Conservation (phyloP, 768 basidiomycete genomes). For the Kwoniella newhampshirensis region DNA sequence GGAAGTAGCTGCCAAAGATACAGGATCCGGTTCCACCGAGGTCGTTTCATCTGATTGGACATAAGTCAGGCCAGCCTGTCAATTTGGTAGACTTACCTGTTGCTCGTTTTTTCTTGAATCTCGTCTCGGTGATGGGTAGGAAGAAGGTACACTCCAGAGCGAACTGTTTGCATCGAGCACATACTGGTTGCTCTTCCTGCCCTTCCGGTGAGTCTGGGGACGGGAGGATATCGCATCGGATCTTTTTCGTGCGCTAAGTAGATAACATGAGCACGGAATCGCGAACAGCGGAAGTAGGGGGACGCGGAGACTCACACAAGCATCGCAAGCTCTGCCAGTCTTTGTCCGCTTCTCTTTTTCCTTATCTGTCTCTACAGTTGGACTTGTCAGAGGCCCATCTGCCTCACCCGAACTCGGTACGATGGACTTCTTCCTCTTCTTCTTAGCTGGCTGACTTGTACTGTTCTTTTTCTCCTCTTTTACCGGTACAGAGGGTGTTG, state of each 20-base stretch:
- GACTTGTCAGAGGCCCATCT: neutral
- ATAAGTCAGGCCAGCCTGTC: no score
- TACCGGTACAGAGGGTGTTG: neutral
- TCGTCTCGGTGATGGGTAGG: slow-evolving; percentile 95
- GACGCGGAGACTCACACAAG: slow-evolving; percentile 38
- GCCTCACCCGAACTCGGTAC: neutral
- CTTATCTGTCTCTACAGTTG: slow-evolving; percentile 7
- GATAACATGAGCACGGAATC: slow-evolving; percentile 5
- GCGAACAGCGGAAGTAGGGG: neutral
- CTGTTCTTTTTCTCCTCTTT: neutral
- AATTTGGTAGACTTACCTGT: slow-evolving; percentile 63
- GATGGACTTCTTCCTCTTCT: slow-evolving; percentile 17
- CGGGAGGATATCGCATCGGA: slow-evolving; percentile 72
- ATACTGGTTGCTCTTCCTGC: slow-evolving; percentile 62
- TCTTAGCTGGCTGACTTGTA: neutral
- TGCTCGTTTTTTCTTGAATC: slow-evolving; percentile 93
- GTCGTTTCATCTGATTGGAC: no score
- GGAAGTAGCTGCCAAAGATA: no score
- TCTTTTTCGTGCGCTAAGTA: slow-evolving; percentile 49
- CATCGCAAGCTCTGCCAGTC: slow-evolving; percentile 52
- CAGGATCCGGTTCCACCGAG: no score
- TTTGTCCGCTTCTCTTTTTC: slow-evolving; percentile 50
- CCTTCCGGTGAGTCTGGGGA: slow-evolving; percentile 60
- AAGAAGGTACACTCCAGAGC: slow-evolving; percentile 94
- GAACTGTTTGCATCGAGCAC: slow-evolving; percentile 93